Evolutionary conservation across 805 yeast species (phyloP), one percentile per base, ranked within the genome.

Genomic region (Teunomyces gatunensis): DNA sequence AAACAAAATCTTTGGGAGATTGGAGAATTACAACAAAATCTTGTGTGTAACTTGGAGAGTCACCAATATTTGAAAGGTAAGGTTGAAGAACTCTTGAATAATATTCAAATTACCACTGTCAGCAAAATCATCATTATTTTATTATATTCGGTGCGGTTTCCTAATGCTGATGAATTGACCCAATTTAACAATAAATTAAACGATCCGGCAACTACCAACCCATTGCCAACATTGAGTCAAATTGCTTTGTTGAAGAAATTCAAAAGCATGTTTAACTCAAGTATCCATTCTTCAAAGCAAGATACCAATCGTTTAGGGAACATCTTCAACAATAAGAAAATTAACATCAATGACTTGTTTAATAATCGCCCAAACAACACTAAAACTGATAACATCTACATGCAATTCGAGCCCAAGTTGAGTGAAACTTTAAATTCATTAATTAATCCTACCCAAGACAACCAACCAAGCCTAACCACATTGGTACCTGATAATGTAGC

Each of bases 341-440:
- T 64, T 51, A 67, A 60, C 46, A 58, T 60, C 47, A 60, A 55
- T 46, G 63, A 56, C 44, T 57, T 68, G 30, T 69, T 69, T 55
- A 64, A 61, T 47, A 53, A 60, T 34, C 62, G 57, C 48, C 48
- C 49, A 44, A 43, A 51, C 47, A 55, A 44, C 37, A 57, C 58
- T 12, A 63, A 74, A 30, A 71, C 78, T 2, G 85, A 83, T 47
- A 87, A 87, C 58, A 81, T 92, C 4, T 94, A 83, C 69, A 90
- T 96, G 85, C 99, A 94, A 69, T 96, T 91, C 60, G 74, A 81
- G 39, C 96, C 99, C 6, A 73, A 88, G 47, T 66, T 94, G 42
- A 83, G 80, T 50, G 68, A 64, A 12, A 53, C 65, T n/a, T 54
- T 73, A 47, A 52, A 56, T 10, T 54, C 44, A 37, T 45, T 70